phyloP scores from a whole-genome alignment of 2,329 filamentous ascomycete genomes.

The Microsporum ferrugineum region DNA sequence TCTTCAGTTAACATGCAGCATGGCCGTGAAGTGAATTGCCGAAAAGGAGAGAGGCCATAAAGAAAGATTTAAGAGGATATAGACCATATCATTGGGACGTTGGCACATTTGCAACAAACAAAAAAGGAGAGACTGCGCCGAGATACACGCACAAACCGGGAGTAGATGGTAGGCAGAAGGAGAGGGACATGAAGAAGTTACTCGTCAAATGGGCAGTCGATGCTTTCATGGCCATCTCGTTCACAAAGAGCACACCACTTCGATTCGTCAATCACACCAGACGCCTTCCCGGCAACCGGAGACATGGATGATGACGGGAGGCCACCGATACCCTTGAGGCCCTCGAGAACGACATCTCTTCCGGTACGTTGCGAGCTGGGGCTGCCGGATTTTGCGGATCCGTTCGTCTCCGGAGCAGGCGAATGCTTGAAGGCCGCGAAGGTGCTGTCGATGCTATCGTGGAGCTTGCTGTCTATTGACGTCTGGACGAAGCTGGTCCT shows the following conservation, averaged over 20 bases:
- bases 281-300: conserved; percentile 66
- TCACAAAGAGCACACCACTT: conserved; percentile 98
- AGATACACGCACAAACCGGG: neutral
- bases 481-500: neutral
- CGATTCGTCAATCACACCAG: conserved; percentile 62
- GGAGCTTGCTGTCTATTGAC: neutral
- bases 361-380: conserved; percentile 28
- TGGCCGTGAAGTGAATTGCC: neutral
- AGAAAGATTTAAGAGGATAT: neutral
- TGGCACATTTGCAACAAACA: neutral
- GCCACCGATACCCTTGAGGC: conserved; percentile 32
- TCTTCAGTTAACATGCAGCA: conserved; percentile 1
- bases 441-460: neutral
- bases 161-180: neutral
- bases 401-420: neutral
- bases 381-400: conserved; percentile 5
- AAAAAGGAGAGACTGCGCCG: neutral
- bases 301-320: conserved; percentile 36
- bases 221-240: conserved; percentile 89
- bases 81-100: neutral
- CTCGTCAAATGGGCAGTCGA: conserved; percentile 87
- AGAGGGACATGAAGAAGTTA: conserved; percentile 17
- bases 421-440: neutral
- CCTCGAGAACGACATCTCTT: conserved; percentile 33
- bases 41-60: neutral